phyloP scores from a whole-genome alignment of 2,329 filamentous ascomycete species.

The Colletotrichum sp. region DNA sequence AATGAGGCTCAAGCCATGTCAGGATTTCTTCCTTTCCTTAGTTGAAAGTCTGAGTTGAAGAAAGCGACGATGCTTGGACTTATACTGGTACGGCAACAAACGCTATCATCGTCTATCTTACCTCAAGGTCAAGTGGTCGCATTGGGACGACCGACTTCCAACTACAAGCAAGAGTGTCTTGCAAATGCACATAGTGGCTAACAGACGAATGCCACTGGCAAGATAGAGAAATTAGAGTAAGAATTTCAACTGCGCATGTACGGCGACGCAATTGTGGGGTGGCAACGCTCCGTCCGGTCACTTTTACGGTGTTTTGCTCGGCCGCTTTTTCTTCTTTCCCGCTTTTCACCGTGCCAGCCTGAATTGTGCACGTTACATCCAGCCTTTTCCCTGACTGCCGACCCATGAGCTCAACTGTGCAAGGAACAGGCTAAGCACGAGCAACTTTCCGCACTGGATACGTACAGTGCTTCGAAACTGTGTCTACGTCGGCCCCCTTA shows the following conservation, averaged over 20 bases:
- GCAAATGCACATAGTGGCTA: not conserved
- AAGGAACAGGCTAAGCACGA: not conserved
- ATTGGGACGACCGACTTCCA: not conserved
- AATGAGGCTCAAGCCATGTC: not conserved
- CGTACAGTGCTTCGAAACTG: not conserved
- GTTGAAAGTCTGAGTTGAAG: not conserved
- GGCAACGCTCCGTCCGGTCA: not conserved
- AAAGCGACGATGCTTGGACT: not conserved
- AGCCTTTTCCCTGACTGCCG: not conserved
- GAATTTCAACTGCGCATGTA: not conserved
- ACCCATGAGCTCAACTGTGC: not conserved
- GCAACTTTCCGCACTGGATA: not conserved
- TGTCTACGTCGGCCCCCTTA: not conserved
- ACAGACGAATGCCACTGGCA: not conserved
- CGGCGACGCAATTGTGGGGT: not conserved
- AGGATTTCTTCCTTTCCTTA: not conserved
- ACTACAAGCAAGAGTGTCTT: not conserved
- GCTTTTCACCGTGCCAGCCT: not conserved
- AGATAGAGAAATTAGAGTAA: not conserved
- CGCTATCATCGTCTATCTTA: not conserved
- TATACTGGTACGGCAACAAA: not conserved
- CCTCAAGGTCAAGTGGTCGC: not conserved
- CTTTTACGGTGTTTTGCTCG: slow-evolving; percentile 15
- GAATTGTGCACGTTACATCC: not conserved
- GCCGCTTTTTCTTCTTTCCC: slow-evolving; percentile 8